Evolutionary conservation across 768 basidiomycete species (phyloP), one percentile per base, ranked within the genome.

Genomic region (Lentinus tigrinus): DNA sequence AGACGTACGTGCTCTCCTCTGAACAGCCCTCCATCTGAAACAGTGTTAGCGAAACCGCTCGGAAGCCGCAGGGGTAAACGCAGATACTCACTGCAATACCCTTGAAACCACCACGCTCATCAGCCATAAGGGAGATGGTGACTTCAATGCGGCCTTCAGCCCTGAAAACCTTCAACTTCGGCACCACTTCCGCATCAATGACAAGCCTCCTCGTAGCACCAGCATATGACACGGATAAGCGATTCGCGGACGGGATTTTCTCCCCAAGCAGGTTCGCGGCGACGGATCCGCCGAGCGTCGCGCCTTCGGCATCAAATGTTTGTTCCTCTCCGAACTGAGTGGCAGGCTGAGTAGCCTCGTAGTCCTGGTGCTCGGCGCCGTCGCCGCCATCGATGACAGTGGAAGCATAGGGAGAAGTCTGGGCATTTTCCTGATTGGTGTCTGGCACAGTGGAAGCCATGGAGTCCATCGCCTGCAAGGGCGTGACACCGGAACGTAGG

Each of bases 141-240:
- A 97, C 87, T 69, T 98, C 95, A 56, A 98, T 91, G 37, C 88
- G 85, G 36, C 92, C 95, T 52, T 92, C 89, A 31, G 80, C 80
- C 39, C 97, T 82, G 72, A 84, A 89, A 10, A 99, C 82, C 64
- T 85, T 87, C 54, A 99, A 78, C 48, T 79, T 81, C 40, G 93
- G 85, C 21, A 98, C 92, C 27, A 90, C 84, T 63, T 89, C 89
- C 2, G 96, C 91, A 70, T 98, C 89, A 57, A 98, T 79, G 26
- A 97, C 88, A 49, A 99, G 78, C 39, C 97, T 82, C 48, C 92
- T 80, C 57, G 88, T 88, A 49, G 93, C 94, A 43, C 88, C 88
- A 55, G 94, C 93, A 73, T 97, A 99, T 0, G 96, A 90, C 70
- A 98, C 94, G 8, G 95, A 97, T n/a, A 99, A 74, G 17, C 91